Evolutionary conservation across 2,329 filamentous ascomycete species (phyloP).

Genomic region (Fusarium sacchari): DNA sequence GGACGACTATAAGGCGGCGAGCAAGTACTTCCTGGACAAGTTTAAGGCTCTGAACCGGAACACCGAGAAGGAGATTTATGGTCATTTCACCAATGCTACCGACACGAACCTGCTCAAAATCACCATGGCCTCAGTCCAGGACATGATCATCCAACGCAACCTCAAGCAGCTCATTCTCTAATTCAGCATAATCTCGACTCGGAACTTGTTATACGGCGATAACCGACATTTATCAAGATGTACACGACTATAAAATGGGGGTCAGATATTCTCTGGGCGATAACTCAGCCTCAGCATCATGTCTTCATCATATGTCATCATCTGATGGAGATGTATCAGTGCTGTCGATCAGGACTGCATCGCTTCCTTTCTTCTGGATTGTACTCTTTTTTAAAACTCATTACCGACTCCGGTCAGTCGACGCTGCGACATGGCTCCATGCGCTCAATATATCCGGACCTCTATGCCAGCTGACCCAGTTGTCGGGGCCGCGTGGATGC

Average conservation of each 20-base stretch:
- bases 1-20: constrained; percentile 77
- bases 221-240: background rate
- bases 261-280: background rate
- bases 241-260: background rate
- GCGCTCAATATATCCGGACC: constrained; percentile 4
- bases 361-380: constrained; percentile 4
- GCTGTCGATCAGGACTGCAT: background rate
- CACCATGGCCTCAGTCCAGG: constrained; percentile 86
- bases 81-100: constrained; percentile 70
- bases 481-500: background rate
- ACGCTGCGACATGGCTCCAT: constrained; percentile 1
- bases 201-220: background rate
- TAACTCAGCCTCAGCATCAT: background rate
- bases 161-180: constrained; percentile 76
- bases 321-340: background rate
- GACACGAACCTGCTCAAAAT: constrained; percentile 83
- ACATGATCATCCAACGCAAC: constrained; percentile 88
- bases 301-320: background rate
- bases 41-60: constrained; percentile 80
- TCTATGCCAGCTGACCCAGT: background rate
- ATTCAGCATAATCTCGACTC: constrained; percentile 8
- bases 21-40: constrained; percentile 84
- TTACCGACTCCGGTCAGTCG: constrained; percentile 4
- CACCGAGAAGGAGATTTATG: constrained; percentile 71
- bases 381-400: background rate